phyloP scores from a whole-genome alignment of 176 grass and related monocot species.

The Carex parvula region DNA sequence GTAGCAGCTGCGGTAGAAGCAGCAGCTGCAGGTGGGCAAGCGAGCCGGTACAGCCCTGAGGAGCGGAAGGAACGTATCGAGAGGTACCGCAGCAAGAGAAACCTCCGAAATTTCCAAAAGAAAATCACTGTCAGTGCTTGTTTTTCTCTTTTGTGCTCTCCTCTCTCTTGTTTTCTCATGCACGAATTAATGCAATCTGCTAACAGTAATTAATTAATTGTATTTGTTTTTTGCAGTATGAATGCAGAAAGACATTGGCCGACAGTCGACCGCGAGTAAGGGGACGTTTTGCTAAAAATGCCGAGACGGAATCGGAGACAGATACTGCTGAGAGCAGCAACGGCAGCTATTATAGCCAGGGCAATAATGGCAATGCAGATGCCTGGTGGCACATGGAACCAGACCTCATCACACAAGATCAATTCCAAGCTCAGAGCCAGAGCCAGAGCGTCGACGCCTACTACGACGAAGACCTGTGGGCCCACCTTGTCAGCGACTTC shows the following conservation, averaged over 20 bases:
- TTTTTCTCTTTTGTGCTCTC: neutral
- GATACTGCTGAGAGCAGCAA: slow-evolving; percentile 17
- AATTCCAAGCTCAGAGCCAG: slow-evolving; percentile 9
- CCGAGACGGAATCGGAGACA: slow-evolving; percentile 35
- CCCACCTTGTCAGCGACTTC: slow-evolving; percentile 46
- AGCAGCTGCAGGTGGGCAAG: slow-evolving; percentile 23
- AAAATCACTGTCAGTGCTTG: slow-evolving; percentile 66
- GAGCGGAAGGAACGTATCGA: slow-evolving; percentile 76
- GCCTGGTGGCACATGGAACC: slow-evolving; percentile 32
- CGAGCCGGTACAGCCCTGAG: slow-evolving; percentile 67
- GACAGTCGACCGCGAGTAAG: slow-evolving; percentile 75
- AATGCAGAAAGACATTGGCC: slow-evolving; percentile 93
- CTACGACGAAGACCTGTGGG: slow-evolving; percentile 50
- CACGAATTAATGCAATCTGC: neutral
- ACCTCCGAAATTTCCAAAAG: slow-evolving; percentile 81
- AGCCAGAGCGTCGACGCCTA: neutral
- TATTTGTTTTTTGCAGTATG: slow-evolving; percentile 47
- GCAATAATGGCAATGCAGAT: slow-evolving; percentile 6
- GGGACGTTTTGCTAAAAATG: slow-evolving; percentile 78
- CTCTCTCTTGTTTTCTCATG: neutral
- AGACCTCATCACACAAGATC: slow-evolving; percentile 19
- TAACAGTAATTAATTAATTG: neutral
- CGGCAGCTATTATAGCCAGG: slow-evolving; percentile 26
- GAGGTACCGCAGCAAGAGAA: slow-evolving; percentile 79
- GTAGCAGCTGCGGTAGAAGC: neutral